Percentiles rank a stretch among this genome's conserved stretches.
Conservation (phyloP, 2,329 filamentous ascomycete species). For the Cercospora berteroae region DNA sequence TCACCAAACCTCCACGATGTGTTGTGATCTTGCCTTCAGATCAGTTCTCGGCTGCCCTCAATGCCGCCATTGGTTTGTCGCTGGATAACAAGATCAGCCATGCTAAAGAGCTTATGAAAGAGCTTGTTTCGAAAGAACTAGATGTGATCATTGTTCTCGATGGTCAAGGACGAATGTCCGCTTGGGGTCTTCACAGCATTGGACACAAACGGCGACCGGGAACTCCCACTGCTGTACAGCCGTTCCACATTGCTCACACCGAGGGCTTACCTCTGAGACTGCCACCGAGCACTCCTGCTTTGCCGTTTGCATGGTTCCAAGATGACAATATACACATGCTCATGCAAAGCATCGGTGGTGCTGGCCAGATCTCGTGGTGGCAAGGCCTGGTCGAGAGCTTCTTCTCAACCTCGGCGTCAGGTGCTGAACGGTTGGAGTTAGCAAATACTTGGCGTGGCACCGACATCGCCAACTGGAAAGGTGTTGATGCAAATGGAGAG, state of each 20-base stretch:
- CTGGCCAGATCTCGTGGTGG: constrained; percentile 80
- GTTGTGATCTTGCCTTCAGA: constrained; percentile 80
- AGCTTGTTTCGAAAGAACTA: constrained; percentile 78
- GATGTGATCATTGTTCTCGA: constrained; percentile 88
- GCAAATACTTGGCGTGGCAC: constrained; percentile 8
- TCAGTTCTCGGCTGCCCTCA: constrained; percentile 67
- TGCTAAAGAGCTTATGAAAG: constrained; percentile 78
- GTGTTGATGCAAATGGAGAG: not conserved
- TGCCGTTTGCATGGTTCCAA: constrained; percentile 33
- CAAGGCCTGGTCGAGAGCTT: constrained; percentile 74
- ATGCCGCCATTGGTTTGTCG: constrained; percentile 53
- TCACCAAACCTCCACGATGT: constrained; percentile 55
- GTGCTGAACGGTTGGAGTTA: constrained; percentile 23
- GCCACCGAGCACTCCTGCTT: constrained; percentile 19
- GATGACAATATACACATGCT: constrained; percentile 53
- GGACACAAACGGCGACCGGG: constrained; percentile 61
- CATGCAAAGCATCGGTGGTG: constrained; percentile 69
- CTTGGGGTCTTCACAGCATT: constrained; percentile 88
- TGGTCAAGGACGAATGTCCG: constrained; percentile 79
- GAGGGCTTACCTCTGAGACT: constrained; percentile 50
- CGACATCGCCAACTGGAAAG: constrained; percentile 3
- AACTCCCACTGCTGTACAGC: constrained; percentile 50
- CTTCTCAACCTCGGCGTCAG: constrained; percentile 61
- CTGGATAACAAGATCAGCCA: constrained; percentile 56
- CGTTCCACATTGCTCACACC: constrained; percentile 85